A percentile compares a stretch with the other conserved stretches of the same genome.
Evolutionary conservation across 2,329 filamentous ascomycete genomes (phyloP).

Genomic region (Helotiales sp.): DNA sequence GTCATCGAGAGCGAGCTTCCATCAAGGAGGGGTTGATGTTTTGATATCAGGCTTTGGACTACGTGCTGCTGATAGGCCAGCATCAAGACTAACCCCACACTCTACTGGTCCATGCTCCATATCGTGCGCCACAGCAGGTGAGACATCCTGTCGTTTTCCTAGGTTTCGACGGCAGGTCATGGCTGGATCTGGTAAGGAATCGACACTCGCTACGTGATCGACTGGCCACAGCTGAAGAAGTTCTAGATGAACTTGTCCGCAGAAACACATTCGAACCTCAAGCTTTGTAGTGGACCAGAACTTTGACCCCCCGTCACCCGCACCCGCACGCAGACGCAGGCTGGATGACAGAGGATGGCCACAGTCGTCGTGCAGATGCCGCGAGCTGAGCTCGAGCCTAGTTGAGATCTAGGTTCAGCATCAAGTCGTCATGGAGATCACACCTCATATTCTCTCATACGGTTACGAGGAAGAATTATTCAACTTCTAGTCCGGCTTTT

Average conservation of each 20-base stretch:
- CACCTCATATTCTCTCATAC: neutral
- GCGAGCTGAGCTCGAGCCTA: conserved; percentile 10
- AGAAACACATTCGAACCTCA: neutral
- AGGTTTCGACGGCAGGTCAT: conserved; percentile 1
- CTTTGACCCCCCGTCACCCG: neutral
- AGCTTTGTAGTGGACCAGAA: neutral
- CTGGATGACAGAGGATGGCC: neutral
- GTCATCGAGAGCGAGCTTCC: neutral
- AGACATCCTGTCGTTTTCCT: conserved; percentile 12
- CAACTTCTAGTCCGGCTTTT: no score
- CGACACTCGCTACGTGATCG: conserved; percentile 1
- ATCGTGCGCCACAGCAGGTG: conserved; percentile 6
- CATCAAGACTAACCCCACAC: conserved; percentile 2
- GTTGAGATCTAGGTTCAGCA: neutral
- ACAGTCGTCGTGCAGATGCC: conserved; percentile 1
- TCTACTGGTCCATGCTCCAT: neutral
- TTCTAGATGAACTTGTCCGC: neutral
- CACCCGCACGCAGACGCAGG: neutral
- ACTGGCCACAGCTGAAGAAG: neutral
- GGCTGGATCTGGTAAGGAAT: conserved; percentile 8
- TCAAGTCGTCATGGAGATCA: conserved; percentile 5
- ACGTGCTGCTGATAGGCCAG: neutral
- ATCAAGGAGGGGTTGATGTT: neutral
- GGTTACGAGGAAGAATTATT: no score
- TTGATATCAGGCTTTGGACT: neutral